These are phyloP conservation scores for Arabidopsis suecica DNA, from an alignment of 345 rosid genomes.

Conservation along the genomic window DNA sequence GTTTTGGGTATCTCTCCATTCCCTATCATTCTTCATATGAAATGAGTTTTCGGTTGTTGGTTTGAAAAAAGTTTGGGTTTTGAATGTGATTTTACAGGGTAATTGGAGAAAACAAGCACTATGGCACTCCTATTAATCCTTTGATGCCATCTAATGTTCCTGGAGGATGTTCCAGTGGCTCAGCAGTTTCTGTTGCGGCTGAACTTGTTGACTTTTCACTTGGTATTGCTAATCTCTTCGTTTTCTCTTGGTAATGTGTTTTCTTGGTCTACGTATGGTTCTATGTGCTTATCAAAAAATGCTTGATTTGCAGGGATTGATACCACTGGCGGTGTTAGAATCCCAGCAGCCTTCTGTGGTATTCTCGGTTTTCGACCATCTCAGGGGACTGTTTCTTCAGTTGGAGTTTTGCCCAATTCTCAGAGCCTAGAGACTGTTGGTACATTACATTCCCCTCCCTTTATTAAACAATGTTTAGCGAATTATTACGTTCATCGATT, in stretches of 20 bases:
- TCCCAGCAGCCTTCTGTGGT: constrained; percentile 94
- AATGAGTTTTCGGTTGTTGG: neutral
- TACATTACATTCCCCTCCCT: constrained; percentile 42
- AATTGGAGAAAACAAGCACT: constrained; percentile 79
- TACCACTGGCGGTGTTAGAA: constrained; percentile 73
- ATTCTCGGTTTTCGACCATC: constrained; percentile 89
- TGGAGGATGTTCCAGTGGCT: constrained; percentile 95
- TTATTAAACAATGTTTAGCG: neutral
- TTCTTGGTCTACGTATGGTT: neutral
- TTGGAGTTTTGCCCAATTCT: constrained; percentile 83
- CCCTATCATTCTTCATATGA: neutral
- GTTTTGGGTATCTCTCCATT: constrained; percentile 59
- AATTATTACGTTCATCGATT: constrained; percentile 10
- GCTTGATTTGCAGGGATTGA: constrained; percentile 65
- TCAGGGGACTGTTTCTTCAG: constrained; percentile 74
- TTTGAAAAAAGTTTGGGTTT: neutral
- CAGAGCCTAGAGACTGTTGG: constrained; percentile 88
- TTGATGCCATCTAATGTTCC: constrained; percentile 67
- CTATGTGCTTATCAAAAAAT: constrained; percentile 12
- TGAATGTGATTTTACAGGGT: constrained; percentile 52
- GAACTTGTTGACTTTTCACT: constrained; percentile 86
- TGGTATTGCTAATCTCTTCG: constrained; percentile 49
- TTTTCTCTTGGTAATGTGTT: neutral
- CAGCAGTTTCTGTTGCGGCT: constrained; percentile 94
- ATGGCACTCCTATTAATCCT: constrained; percentile 86